Conservation (phyloP, 139 green algal genomes). For the Pleodorina starrii region DNA sequence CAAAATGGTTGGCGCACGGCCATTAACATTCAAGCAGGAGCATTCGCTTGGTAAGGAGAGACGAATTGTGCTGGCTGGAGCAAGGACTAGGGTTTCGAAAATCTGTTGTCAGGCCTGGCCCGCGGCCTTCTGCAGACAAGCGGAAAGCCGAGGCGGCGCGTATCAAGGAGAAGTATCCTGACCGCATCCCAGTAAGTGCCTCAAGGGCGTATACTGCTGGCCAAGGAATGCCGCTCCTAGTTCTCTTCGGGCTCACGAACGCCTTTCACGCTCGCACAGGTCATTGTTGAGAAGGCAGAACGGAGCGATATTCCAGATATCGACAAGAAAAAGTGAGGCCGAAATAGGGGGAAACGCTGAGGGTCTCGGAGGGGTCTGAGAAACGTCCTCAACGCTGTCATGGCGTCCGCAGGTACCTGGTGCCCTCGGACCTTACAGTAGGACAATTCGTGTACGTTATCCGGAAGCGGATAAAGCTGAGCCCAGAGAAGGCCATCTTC, state of each 20-base stretch:
- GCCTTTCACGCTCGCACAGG: slow-evolving; percentile 69
- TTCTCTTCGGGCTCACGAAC: not conserved
- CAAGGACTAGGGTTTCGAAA: slow-evolving; percentile 2
- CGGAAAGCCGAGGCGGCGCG: slow-evolving; percentile 91
- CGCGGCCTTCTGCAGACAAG: slow-evolving; percentile 87
- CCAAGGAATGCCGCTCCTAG: not conserved
- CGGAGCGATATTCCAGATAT: slow-evolving; percentile 98
- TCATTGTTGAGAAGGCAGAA: slow-evolving; percentile 98
- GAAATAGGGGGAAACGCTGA: not conserved
- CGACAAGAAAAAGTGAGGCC: slow-evolving; percentile 99
- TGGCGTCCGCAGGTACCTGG: slow-evolving; percentile 90
- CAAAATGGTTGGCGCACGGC: slow-evolving; percentile 15
- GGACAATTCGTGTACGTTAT: slow-evolving; percentile 99
- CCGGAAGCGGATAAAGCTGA: slow-evolving; percentile 97
- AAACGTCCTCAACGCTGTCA: not conserved
- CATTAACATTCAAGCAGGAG: slow-evolving; percentile 88
- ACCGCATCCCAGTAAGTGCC: slow-evolving; percentile 91
- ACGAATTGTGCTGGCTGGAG: not conserved
- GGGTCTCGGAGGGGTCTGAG: too few species aligned
- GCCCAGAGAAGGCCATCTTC: slow-evolving; percentile 98
- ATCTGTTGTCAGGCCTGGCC: not conserved
- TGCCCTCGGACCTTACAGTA: slow-evolving; percentile 96
- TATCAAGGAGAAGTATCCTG: slow-evolving; percentile 98
- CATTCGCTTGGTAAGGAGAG: slow-evolving; percentile 84
- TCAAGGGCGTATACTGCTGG: not conserved